Base-by-base conservation (phyloP, 345 rosid genomes). In the Citrus inodora region DNA sequence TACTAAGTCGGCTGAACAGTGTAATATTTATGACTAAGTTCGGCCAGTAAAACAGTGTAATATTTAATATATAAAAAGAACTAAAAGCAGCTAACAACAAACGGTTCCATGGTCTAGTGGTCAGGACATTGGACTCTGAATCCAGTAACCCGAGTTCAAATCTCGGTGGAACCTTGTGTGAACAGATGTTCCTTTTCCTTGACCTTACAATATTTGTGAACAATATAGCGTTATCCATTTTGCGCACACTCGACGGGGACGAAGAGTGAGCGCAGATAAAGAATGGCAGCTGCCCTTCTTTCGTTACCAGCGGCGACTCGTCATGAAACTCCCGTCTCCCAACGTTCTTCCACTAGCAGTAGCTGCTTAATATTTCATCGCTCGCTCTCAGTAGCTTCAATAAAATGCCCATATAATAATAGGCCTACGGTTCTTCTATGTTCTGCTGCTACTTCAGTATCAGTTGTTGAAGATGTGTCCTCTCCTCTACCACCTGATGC, bases 101-200 rank as follows among this genome's bases (percentile, higher is more conserved):
- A 1, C 1, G 87, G 85, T 78, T 82, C 97, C 86, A 91, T 92
- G 97, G 93, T 94, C 96, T 91, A 92, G 98, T 85, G 98, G 98
- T 92, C 53, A 92, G 97, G 97, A 93, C 97, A 93, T 90, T 90
- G 89, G 95, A 91, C 95, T 90, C 94, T 95, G 94, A 93, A 93
- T 94, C 95, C 90, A 89, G 91, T 93, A 93, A 91, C 98, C 97
- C 97, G 95, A 95, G 95, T 95, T 95, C 98, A 92, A 93, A 48
- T 91, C 92, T 95, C 95, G 95, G 97, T 95, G 86, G 98, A 89
- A 95, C 95, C 93, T 93, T 7, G 5, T 3, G 51, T 1, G 51
- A 46, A 13, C 1, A 13, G 17, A 11, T 46, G 51, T 1, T 0
- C 17, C 51, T 46, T 46, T 46, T 46, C 16, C 24, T 0, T 14